Evolutionary conservation across 495 filamentous ascomycete species (phyloP), one percentile per base, ranked within the genome.

Genomic region (Penicillium subrubescens): DNA sequence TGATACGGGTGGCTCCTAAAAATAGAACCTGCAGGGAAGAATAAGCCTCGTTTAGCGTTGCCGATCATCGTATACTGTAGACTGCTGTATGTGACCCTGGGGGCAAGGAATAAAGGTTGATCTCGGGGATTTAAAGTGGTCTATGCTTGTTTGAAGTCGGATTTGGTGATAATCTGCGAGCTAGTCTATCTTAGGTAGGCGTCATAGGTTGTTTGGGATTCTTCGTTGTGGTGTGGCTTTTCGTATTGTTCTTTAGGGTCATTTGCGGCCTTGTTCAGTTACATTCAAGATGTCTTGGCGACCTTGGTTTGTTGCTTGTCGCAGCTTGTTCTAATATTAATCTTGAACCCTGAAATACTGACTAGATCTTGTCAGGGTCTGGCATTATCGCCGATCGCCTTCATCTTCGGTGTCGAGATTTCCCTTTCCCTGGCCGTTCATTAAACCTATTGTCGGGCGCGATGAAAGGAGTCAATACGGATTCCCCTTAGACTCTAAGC

Each of bases 11-110:
- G 52, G 33, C 29, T 21, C 31, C 53, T 56, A 56, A 56, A 56
- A 56, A 56, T 56, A 56, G 53, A 10, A 48, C 33, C 53, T 56
- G 53, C 53, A 56, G n/a, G 53, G 31, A 21, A 56, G 44, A 34
- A 56, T 35, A 56, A 56, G 53, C 53, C 25, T 56, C 51, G 53
- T 14, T 56, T 56, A 56, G 53, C 53, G 53, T 31, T 35, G 53
- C 31, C 33, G 53, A 56, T 56, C 53, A 37, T 56, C 53, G 53
- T 56, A 56, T 56, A 27, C 25, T 27, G 25, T 2, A 56, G 29
- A 35, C 19, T 27, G 4, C 25, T 27, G 25, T 56, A 31, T 23
- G 29, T n/a, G 12, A 52, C 48, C 48, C 48, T 52, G 48, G 48
- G 25, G 48, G n/a, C 27, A 52, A 23, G 23, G 31, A 31, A 6